Percentiles rank a stretch among this genome's conserved stretches.
These are phyloP conservation scores for Candida coquimbonensis DNA, from an alignment of 805 yeast species.

Conservation along the genomic window DNA sequence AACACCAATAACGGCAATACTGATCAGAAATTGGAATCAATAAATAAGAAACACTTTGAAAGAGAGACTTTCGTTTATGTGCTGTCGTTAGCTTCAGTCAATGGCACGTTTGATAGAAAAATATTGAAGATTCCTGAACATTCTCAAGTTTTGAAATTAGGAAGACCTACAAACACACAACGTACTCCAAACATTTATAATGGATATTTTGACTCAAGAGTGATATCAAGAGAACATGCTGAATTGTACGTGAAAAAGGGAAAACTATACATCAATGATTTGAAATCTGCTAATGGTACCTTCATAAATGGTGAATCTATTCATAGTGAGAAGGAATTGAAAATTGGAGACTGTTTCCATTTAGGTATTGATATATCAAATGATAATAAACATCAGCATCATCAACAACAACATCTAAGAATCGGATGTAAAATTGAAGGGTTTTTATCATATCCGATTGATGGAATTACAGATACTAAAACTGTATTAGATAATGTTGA, in stretches of 20 bases:
- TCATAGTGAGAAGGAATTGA: constrained; percentile 49
- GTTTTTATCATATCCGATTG: constrained; percentile 43
- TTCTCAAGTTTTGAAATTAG: constrained; percentile 82
- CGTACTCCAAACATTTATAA: constrained; percentile 58
- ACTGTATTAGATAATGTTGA: constrained; percentile 5
- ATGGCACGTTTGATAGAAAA: constrained; percentile 77
- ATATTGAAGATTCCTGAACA: constrained; percentile 68
- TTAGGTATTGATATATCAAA: constrained; percentile 84
- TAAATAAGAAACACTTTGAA: background rate
- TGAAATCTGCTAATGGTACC: constrained; percentile 92
- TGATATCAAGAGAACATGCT: constrained; percentile 90
- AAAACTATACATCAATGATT: constrained; percentile 69
- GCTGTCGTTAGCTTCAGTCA: constrained; percentile 68
- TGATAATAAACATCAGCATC: constrained; percentile 35
- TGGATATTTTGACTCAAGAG: constrained; percentile 92
- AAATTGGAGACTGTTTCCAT: constrained; percentile 82
- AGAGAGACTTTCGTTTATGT: constrained; percentile 38
- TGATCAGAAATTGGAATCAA: no score
- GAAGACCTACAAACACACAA: constrained; percentile 71
- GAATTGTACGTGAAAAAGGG: constrained; percentile 76
- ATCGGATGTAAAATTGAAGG: constrained; percentile 80
- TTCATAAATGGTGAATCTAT: constrained; percentile 75
- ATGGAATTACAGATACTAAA: constrained; percentile 20
- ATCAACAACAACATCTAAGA: constrained; percentile 66
- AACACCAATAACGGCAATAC: background rate